Conservation (phyloP, 2,329 filamentous ascomycete genomes). For the Colletotrichum nymphaeae region DNA sequence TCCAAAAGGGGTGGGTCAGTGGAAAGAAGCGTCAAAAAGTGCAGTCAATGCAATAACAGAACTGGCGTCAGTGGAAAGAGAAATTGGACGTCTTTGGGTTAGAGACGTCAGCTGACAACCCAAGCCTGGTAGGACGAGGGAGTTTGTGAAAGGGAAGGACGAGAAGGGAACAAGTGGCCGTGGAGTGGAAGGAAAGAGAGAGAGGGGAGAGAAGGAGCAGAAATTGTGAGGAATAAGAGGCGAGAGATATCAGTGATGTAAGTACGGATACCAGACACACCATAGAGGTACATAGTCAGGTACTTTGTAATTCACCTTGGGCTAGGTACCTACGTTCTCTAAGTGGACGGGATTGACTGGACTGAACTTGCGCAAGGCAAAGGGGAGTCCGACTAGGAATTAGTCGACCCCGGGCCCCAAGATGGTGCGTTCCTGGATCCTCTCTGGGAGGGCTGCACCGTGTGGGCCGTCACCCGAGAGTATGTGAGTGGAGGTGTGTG, state of each 20-base stretch:
- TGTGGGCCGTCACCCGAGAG: background rate
- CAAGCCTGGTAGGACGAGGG: background rate
- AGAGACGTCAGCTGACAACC: constrained; percentile 5
- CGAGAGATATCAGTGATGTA: constrained; percentile 12
- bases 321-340: no score
- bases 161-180: constrained; percentile 26
- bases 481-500: constrained; percentile 9
- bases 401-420: background rate
- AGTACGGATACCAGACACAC: background rate
- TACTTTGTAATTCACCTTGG: background rate
- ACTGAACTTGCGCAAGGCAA: background rate
- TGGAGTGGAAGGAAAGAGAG: background rate
- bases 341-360: background rate
- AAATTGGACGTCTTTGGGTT: background rate
- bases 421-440: background rate
- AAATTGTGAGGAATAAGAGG: constrained; percentile 3
- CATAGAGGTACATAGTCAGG: background rate
- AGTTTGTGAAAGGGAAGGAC: constrained; percentile 15
- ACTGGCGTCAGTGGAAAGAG: background rate
- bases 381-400: background rate
- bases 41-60: constrained; percentile 30
- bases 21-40: constrained; percentile 8
- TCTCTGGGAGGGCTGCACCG: background rate
- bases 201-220: background rate
- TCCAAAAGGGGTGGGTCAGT: background rate